These are phyloP conservation scores for Tuber borchii DNA, from an alignment of 495 filamentous ascomycete species.

Conservation along the genomic window DNA sequence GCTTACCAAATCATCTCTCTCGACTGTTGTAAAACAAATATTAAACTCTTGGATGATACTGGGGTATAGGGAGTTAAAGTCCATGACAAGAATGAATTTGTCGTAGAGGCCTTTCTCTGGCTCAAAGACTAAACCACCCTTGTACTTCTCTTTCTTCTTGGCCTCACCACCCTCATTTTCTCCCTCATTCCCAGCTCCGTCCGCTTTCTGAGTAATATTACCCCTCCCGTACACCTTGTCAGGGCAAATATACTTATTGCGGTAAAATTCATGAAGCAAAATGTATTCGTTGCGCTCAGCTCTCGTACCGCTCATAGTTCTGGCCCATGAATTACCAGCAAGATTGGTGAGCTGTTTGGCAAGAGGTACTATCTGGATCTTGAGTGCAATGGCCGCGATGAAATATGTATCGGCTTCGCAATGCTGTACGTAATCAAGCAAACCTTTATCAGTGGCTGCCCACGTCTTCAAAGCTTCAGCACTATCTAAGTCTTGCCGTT, in stretches of 20 bases:
- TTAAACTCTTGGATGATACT: conserved; percentile 99
- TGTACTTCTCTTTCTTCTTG: conserved; percentile 98
- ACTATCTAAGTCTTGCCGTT: conserved; percentile 74
- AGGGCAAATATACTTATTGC: conserved; percentile 94
- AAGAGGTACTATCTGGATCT: conserved; percentile 83
- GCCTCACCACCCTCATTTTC: conserved; percentile 58
- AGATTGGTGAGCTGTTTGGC: conserved; percentile 94
- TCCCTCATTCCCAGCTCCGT: conserved; percentile 52
- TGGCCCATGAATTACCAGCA: conserved; percentile 96
- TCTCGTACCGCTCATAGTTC: conserved; percentile 87
- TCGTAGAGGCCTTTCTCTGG: conserved; percentile 96
- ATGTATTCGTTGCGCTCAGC: conserved; percentile 99
- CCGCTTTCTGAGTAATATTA: conserved; percentile 49
- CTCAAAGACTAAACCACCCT: conserved; percentile 96
- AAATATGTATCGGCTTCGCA: conserved; percentile 94
- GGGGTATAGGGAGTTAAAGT: conserved; percentile 98
- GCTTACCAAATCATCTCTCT: conserved; percentile 59
- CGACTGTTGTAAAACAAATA: conserved; percentile 97
- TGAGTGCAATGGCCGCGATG: conserved; percentile 78
- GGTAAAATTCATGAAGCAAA: conserved; percentile 90
- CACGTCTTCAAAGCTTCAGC: conserved; percentile 81
- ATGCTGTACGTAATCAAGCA: conserved; percentile 88
- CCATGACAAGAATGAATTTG: conserved; percentile 95
- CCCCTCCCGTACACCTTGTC: conserved; percentile 75
- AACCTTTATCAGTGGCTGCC: conserved; percentile 73